Conservation (phyloP, 805 yeast species). For the Saccharomycopsis babjevae region DNA sequence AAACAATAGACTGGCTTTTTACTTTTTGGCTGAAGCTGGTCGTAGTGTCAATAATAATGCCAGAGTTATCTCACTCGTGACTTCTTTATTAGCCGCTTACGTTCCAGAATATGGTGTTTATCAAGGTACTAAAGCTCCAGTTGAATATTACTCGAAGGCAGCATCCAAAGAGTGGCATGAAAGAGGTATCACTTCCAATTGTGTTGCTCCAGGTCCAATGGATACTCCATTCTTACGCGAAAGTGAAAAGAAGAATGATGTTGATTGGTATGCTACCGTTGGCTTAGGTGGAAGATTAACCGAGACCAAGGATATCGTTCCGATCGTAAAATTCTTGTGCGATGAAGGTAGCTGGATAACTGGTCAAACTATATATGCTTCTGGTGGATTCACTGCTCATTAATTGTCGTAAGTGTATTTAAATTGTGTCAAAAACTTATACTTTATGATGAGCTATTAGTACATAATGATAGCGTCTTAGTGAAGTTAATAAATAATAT, state of each 20-base stretch:
- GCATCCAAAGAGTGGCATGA: constrained; percentile 43
- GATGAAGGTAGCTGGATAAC: constrained; percentile 62
- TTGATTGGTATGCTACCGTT: constrained; percentile 45
- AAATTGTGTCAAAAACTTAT: too few relatives aligned
- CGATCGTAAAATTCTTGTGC: constrained; percentile 48
- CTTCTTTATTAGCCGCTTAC: constrained; percentile 59
- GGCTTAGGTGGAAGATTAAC: constrained; percentile 43
- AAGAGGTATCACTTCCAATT: constrained; percentile 40
- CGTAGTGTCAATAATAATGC: constrained; percentile 42
- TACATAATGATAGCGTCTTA: too few relatives aligned
- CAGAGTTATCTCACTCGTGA: constrained; percentile 45
- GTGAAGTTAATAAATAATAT: too few relatives aligned
- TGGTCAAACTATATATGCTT: constrained; percentile 57
- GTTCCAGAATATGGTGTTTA: constrained; percentile 41
- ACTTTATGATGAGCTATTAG: too few relatives aligned
- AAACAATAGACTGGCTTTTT: constrained; percentile 52
- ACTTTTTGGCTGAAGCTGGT: constrained; percentile 49
- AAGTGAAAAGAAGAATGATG: constrained; percentile 43
- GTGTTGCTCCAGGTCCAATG: constrained; percentile 61
- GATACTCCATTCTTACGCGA: constrained; percentile 57
- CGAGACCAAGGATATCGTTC: constrained; percentile 50
- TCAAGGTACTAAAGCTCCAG: constrained; percentile 51
- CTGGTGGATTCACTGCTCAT: constrained; percentile 60
- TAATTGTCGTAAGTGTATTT: constrained; percentile 18
- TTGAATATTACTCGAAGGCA: constrained; percentile 41